Evolutionary conservation across 2,329 filamentous ascomycete species (phyloP).

Genomic region (Aspergillus caelatus): DNA sequence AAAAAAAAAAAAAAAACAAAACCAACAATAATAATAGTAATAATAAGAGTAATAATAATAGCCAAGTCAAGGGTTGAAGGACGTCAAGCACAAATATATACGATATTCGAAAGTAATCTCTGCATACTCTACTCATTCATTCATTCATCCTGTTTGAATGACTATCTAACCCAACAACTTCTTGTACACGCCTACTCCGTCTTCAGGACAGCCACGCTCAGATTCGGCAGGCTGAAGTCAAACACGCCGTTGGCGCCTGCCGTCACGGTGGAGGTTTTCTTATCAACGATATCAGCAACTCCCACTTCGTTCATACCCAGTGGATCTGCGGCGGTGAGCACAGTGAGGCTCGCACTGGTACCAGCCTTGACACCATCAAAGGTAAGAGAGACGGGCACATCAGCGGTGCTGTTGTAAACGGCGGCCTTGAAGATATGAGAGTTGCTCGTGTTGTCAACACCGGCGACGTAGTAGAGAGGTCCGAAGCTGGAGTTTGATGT

Average conservation of each 20-base stretch:
- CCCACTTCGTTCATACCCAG: conserved; percentile 36
- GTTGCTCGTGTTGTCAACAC: conserved; percentile 39
- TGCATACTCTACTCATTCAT: background rate
- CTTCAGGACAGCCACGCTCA: conserved; percentile 32
- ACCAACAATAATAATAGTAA: too few relatives aligned
- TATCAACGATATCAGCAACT: conserved; percentile 23
- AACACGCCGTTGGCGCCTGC: conserved; percentile 31
- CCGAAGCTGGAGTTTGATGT: conserved; percentile 42
- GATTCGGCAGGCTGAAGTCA: conserved; percentile 28
- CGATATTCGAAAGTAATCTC: background rate
- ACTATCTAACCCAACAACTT: background rate
- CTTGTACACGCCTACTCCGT: conserved; percentile 15
- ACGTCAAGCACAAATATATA: background rate
- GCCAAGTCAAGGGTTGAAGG: background rate
- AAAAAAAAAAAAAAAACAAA: background rate
- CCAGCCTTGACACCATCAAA: conserved; percentile 40
- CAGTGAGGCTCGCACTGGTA: conserved; percentile 42
- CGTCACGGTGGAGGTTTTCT: conserved; percentile 22
- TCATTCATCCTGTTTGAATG: background rate
- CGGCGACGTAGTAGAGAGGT: conserved; percentile 51
- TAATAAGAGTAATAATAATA: too few relatives aligned
- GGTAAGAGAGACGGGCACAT: conserved; percentile 36
- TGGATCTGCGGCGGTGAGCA: conserved; percentile 42
- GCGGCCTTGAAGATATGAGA: conserved; percentile 50
- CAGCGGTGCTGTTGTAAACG: conserved; percentile 52